Base-by-base conservation (phyloP, 2,329 filamentous ascomycete species). In the Aspergillus pseudoviridinutans region DNA sequence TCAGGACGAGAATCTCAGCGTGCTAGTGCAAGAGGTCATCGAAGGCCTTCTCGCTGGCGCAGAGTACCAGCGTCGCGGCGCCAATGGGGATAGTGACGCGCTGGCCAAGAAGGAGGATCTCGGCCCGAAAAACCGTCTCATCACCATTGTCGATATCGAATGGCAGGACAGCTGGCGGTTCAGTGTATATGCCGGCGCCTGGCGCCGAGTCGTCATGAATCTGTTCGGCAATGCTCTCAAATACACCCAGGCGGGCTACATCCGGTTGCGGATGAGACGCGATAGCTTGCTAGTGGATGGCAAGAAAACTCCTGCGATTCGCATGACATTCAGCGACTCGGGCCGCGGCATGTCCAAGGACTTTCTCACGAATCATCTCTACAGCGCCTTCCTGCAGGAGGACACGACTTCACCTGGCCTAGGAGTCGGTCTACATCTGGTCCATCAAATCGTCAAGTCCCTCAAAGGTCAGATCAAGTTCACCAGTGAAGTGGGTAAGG, bases 311-410 rank as follows among this genome's bases (percentile, higher is more conserved):
- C 55, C 58, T 6, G 56, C 62, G 44, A 53, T 62, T 32, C 51
- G 60, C 1, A 47, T 62, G 57, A 68, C 58, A 0, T 62, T 70
- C 38, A 61, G 60, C 10, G 68, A 71, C 32, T 66, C 68, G 0
- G 68, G 68, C 5, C 61, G 65, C 5, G 68, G 68, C 20, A 71
- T 71, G 61, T 70, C 67, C 8, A 58, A 66, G 35, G 64, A 66
- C 35, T 66, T 62, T 41, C 58, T 70, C 1, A 56, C 61, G 7
- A 62, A 69, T 52, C 58, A 66, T 46, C 61, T 70, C 12, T 88
- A 85, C 65, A 80, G 78, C 0, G 81, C 85, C 0, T 88, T 88
- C 60, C 72, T 78, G 0, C 85, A 88, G 58, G 85, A 87, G 63
- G 78, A 86, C 42, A 67, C 71, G 1, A 69, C 87, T 0, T 73